Base-by-base conservation (phyloP, 148 eudicot genomes). In the Diospyros lotus region DNA sequence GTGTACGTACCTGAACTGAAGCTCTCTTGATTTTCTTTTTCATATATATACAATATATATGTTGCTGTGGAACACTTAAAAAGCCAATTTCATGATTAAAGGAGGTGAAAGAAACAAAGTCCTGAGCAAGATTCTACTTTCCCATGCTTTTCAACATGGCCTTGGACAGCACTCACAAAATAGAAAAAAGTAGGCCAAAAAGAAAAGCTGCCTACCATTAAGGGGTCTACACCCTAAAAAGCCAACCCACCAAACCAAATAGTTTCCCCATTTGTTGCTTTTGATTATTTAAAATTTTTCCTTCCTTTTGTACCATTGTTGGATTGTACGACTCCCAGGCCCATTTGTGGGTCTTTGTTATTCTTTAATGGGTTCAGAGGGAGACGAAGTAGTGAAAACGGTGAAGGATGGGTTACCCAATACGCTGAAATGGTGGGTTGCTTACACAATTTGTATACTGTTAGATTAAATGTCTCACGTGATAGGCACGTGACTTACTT, bases 191-290 rank as follows among this genome's bases (percentile, higher is more conserved):
- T 67, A 68, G 62, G 43, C 58, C 18, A 82, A 70, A 76, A 82
- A 28, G 28, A 74, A 86, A 86, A 86, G 87, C 81, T 88, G 87
- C 87, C 90, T 68, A 78, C 83, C 87, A 87, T 84, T 76, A 85
- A 69, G 90, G 91, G 87, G 80, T 85, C 80, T 81, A 79, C 73
- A 66, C 81, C 78, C 84, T 78, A 79, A 72, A 84, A 87, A 82
- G 78, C 83, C 80, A 79, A 80, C 82, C 68, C 85, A 79, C 82
- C 81, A 74, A 89, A 81, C 76, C n/a, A 79, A 81, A 74, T 76
- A 75, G 73, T 77, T 79, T 45, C 82, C 78, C 71, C 45, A 46
- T 84, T 59, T 72, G 74, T 44, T 66, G 50, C 79, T 75, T 80
- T 80, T 53, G 68, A 53, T 45, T 75, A 40, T 62, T 52, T 67